Evolutionary conservation across 805 yeast genomes (phyloP), one percentile per base, ranked within the genome.

Genomic region (Clavispora carvajalis): DNA sequence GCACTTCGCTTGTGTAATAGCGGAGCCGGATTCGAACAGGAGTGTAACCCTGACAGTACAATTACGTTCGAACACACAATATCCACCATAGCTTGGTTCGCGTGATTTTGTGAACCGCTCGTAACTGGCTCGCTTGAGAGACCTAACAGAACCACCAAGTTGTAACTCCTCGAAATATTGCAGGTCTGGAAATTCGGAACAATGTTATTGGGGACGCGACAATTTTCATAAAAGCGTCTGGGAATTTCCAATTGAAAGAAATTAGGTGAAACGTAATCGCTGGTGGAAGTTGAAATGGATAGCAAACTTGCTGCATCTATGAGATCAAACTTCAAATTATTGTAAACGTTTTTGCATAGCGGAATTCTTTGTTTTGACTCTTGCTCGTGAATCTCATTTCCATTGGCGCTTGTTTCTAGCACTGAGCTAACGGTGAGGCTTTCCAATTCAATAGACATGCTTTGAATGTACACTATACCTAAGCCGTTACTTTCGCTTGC

Each of bases 101-200:
- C 16, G 5, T 30, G 57, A 62, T 38, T 54, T 39, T 6, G 61
- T 51, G 18, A 10, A 13, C 28, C 18, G 22, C 17, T 19, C 13
- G 12, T 15, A 11, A 31, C 26, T 1, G 36, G 37, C 21, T 46
- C 48, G 22, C 45, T 39, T 2, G 62, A 50, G 16, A 59, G 34
- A 7, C 67, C 69, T 4, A 58, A 64, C 1, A 49, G 46, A 10
- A 74, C 51, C 28, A 51, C 55, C 30, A 76, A 39, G 4, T 51
- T 46, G 50, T 78, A 77, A n/a, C 43, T 47, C 28, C 84, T 63
- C 9, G 62, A 52, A 17, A 82, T 67, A 50, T 79, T 80, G 51
- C 85, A 79, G 4, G 80, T 71, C 19, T 54, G 57, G 54, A 82
- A 82, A 15, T 74, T 58, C 2, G 86, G 85, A 2, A 79, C 61